Conservation (phyloP, 805 yeast species). For the Pichia insulana region DNA sequence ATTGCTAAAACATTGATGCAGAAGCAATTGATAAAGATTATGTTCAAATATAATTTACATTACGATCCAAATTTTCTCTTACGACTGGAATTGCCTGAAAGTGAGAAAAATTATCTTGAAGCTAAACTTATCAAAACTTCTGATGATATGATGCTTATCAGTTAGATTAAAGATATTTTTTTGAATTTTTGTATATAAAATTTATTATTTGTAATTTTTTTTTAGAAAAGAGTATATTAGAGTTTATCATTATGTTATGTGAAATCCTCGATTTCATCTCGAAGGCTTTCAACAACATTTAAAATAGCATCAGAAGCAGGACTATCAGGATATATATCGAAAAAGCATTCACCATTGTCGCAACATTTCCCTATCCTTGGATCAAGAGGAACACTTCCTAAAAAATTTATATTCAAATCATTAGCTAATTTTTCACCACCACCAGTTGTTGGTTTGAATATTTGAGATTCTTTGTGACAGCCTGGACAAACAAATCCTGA, state of each 20-base stretch:
- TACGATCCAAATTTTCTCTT: conserved; percentile 29
- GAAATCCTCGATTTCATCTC: conserved; percentile 8
- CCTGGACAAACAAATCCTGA: conserved; percentile 96
- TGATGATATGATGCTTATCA: not conserved
- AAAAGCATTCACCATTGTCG: conserved; percentile 77
- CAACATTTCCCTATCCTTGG: conserved; percentile 89
- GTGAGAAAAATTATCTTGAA: conserved; percentile 31
- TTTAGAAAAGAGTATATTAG: too few relatives aligned
- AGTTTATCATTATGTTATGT: not conserved
- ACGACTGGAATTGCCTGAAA: conserved; percentile 36
- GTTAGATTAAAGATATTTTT: not conserved
- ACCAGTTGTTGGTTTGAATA: conserved; percentile 93
- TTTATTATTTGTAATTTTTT: too few relatives aligned
- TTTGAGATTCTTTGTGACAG: conserved; percentile 83
- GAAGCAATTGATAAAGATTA: conserved; percentile 36
- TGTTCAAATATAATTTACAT: conserved; percentile 25
- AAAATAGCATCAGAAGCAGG: conserved; percentile 86
- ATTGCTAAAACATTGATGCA: conserved; percentile 49
- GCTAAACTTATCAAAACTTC: not conserved
- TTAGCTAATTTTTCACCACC: conserved; percentile 83
- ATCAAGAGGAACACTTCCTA: conserved; percentile 92
- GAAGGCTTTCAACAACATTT: conserved; percentile 57
- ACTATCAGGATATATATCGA: conserved; percentile 79
- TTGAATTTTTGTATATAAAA: not conserved
- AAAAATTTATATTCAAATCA: conserved; percentile 67